Conservation (phyloP, 1,139 yeast genomes). For the Kurtzmaniella quercitrusa region DNA sequence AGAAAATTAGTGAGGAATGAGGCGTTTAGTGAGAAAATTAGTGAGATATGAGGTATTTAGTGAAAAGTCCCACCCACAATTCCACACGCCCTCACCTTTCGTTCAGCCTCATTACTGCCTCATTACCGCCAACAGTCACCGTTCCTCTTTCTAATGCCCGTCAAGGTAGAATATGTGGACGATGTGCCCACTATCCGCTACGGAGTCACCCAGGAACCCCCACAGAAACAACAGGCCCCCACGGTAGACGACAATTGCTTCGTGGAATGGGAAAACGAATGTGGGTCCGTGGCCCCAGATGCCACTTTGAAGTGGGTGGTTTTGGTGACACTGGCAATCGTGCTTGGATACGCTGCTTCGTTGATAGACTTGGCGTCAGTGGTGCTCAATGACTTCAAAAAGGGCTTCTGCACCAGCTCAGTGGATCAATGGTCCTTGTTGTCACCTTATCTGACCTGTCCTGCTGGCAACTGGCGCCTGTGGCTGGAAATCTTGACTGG, state of each 20-base stretch:
- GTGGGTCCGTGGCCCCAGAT: constrained; percentile 8
- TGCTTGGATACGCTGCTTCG: constrained; percentile 58
- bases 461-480: constrained; percentile 37
- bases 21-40: too few relatives aligned
- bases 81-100: too few relatives aligned
- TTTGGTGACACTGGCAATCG: constrained; percentile 50
- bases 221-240: not conserved
- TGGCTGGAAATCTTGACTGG: constrained; percentile 34
- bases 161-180: constrained; percentile 1
- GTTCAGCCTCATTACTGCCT: not conserved
- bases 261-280: constrained; percentile 15
- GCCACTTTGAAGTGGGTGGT: constrained; percentile 52
- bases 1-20: too few relatives aligned
- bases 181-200: not conserved
- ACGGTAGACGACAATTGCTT: constrained; percentile 1
- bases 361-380: constrained; percentile 56
- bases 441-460: constrained; percentile 44
- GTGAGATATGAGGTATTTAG: too few relatives aligned
- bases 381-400: constrained; percentile 60
- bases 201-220: not conserved
- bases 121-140: not conserved
- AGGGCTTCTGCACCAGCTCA: constrained; percentile 37
- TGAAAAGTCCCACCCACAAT: too few relatives aligned
- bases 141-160: not conserved
- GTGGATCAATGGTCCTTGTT: constrained; percentile 40